Conservation (phyloP, 73 alveolate species). For the Stentor roeselii region DNA sequence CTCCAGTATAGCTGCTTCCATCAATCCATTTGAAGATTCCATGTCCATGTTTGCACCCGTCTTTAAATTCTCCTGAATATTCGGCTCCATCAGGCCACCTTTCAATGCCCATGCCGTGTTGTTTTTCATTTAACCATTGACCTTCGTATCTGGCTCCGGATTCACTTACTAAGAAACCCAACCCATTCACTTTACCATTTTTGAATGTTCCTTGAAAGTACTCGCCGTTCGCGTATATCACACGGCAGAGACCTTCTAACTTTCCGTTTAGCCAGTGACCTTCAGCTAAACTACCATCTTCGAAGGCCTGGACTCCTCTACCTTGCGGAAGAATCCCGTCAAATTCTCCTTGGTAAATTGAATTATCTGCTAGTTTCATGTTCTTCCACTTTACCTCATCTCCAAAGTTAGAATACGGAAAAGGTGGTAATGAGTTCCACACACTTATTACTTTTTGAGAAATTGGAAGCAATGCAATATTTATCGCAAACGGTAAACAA, state of each 20-base stretch:
- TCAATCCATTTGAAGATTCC: conserved; percentile 72
- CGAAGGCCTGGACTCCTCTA: background rate
- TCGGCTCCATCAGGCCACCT: conserved; percentile 69
- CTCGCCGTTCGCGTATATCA: background rate
- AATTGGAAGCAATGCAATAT: background rate
- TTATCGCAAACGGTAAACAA: background rate
- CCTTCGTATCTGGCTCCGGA: conserved; percentile 60
- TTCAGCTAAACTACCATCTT: conserved; percentile 12
- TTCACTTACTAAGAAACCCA: conserved; percentile 44
- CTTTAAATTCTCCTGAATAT: conserved; percentile 69
- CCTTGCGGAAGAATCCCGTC: background rate
- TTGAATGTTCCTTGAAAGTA: conserved; percentile 43
- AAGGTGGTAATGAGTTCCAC: conserved; percentile 8
- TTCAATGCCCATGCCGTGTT: conserved; percentile 40
- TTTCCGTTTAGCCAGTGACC: conserved; percentile 15
- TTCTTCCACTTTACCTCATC: background rate
- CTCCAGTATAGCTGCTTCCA: conserved; percentile 55
- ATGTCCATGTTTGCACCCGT: conserved; percentile 65
- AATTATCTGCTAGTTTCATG: background rate
- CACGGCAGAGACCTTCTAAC: background rate
- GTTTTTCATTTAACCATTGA: conserved; percentile 23
- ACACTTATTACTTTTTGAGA: conserved; percentile 7
- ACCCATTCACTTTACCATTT: conserved; percentile 39
- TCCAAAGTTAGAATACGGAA: background rate
- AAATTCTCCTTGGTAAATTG: background rate